These are phyloP conservation scores for Bacterosira constricta DNA, from an alignment of 108 stramenopile species.

Conservation along the genomic window DNA sequence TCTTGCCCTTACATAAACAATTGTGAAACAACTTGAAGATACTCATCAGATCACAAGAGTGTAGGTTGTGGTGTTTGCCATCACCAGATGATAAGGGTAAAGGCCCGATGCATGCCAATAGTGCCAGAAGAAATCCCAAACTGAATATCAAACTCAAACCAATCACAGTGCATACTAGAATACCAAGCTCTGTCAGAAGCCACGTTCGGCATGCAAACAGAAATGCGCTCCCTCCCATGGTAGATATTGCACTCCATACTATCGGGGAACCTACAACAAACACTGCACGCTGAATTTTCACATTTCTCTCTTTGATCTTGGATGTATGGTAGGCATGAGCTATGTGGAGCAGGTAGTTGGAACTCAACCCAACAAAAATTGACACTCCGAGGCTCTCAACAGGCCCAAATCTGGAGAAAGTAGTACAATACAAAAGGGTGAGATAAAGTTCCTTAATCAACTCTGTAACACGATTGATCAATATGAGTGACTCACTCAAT, in stretches of 20 bases:
- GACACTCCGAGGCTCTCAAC: not conserved
- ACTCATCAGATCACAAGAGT: too few relatives aligned
- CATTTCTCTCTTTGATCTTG: not conserved
- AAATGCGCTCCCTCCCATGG: not conserved
- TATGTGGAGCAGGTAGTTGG: not conserved
- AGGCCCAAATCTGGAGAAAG: not conserved
- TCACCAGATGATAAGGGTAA: too few relatives aligned
- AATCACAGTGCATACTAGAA: not conserved
- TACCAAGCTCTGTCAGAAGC: not conserved
- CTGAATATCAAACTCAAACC: not conserved
- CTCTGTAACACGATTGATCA: too few relatives aligned
- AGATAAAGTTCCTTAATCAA: too few relatives aligned
- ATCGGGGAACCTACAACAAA: not conserved
- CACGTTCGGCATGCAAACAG: not conserved
- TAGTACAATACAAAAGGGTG: too few relatives aligned
- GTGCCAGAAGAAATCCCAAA: not conserved
- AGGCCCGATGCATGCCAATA: not conserved
- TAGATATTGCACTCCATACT: not conserved
- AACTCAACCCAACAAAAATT: conserved; percentile 1
- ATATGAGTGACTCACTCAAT: too few relatives aligned
- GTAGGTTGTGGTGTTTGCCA: too few relatives aligned
- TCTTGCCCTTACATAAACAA: too few relatives aligned
- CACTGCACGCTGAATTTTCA: not conserved
- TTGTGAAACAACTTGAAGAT: too few relatives aligned
- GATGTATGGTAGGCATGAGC: not conserved